phyloP scores from a whole-genome alignment of 2,329 filamentous ascomycete genomes.

The Colletotrichum aenigma region DNA sequence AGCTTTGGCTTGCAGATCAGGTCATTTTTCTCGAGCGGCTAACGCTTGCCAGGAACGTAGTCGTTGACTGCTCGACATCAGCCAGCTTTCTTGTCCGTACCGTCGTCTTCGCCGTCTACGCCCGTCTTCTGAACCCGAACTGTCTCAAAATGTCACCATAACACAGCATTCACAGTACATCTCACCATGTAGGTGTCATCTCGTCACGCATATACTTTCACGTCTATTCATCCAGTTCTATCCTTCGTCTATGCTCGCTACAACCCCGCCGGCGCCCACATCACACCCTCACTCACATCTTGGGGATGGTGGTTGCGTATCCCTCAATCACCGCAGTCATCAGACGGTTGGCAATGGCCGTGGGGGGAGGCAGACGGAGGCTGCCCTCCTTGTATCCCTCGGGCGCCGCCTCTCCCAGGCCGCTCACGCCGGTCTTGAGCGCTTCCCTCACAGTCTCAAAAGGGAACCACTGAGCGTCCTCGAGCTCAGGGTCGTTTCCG shows the following conservation, averaged over 20 bases:
- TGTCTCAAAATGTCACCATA: background rate
- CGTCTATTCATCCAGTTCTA: constrained; percentile 29
- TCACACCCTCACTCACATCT: constrained; percentile 47
- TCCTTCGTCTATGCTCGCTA: constrained; percentile 13
- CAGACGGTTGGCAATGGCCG: constrained; percentile 91
- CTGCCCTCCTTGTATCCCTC: constrained; percentile 76
- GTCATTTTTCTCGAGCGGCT: background rate
- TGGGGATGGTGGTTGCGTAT: constrained; percentile 63
- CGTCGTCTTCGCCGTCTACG: background rate
- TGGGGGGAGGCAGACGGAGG: constrained; percentile 80
- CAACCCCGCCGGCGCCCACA: background rate
- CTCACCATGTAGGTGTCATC: background rate
- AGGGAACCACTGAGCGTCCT: constrained; percentile 86
- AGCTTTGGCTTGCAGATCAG: background rate
- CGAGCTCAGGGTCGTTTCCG: constrained; percentile 88
- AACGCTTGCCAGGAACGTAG: too few species aligned
- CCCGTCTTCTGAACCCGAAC: background rate
- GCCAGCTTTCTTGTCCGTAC: background rate
- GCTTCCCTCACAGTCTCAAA: constrained; percentile 82
- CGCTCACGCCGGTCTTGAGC: constrained; percentile 68
- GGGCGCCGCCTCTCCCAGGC: constrained; percentile 67
- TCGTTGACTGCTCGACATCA: background rate
- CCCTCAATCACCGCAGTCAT: constrained; percentile 80
- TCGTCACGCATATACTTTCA: background rate
- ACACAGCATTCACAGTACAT: background rate